Percentiles rank a stretch among this genome's conserved stretches.
Conservation (phyloP, 163 green algal genomes). For the Chlorella variabilis region DNA sequence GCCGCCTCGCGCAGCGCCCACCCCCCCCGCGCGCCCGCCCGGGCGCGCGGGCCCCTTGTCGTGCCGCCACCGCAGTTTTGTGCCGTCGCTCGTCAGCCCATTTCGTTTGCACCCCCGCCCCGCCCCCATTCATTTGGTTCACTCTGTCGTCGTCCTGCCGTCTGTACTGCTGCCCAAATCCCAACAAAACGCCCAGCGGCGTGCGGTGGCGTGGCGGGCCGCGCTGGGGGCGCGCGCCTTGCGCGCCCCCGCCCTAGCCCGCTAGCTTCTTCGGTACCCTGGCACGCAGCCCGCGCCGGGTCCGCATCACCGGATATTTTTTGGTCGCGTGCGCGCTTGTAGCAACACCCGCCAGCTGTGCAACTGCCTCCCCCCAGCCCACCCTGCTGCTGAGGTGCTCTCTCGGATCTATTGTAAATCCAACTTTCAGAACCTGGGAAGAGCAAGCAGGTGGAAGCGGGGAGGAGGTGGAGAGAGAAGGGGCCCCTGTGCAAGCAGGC, state of each 20-base stretch:
- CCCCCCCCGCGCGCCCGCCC: no score
- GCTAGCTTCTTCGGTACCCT: neutral
- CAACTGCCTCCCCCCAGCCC: neutral
- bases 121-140: conserved; percentile 12
- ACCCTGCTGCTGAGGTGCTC: neutral
- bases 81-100: neutral
- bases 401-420: neutral
- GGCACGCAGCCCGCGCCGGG: neutral
- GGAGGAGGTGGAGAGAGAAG: no score
- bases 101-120: conserved; percentile 3
- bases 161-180: conserved; percentile 3
- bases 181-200: neutral
- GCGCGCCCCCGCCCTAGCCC: neutral
- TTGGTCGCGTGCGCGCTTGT: neutral
- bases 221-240: neutral
- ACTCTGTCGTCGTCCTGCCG: neutral
- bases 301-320: neutral
- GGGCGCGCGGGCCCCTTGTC: neutral
- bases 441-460: neutral
- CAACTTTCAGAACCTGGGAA: neutral
- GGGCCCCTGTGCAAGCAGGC: no score
- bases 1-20: neutral
- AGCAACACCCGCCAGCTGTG: neutral
- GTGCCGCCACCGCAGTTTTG: conserved; percentile 8
- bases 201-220: conserved; percentile 1